Evolutionary conservation across 2,329 filamentous ascomycete genomes (phyloP).

Genomic region (Apiospora malaysiana): DNA sequence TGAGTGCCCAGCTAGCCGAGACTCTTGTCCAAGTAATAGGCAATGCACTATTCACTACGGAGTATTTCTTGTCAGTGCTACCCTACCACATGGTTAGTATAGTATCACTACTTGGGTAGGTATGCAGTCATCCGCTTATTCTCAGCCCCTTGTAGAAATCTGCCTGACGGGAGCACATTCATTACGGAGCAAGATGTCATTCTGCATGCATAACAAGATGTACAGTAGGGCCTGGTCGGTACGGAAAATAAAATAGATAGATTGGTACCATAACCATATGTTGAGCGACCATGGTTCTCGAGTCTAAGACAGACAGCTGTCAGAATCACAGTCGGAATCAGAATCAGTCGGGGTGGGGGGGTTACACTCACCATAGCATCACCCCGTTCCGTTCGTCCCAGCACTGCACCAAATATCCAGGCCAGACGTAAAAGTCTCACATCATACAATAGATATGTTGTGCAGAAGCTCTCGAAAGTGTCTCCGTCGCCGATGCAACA

Average conservation of each 20-base stretch:
- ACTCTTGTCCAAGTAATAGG: too few relatives aligned
- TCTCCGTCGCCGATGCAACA: slow-evolving; percentile 1
- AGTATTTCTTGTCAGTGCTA: background rate
- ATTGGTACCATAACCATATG: background rate
- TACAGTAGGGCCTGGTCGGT: background rate
- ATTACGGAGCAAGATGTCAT: background rate
- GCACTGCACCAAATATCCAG: background rate
- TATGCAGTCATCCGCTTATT: slow-evolving; percentile 3
- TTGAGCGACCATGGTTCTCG: slow-evolving; percentile 2
- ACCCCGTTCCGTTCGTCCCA: background rate
- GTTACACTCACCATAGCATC: background rate
- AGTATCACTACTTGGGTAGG: too few relatives aligned
- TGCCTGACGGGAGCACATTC: background rate
- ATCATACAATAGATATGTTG: background rate
- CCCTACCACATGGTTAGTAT: slow-evolving; percentile 10
- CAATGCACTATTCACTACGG: too few relatives aligned
- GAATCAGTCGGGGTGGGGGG: background rate
- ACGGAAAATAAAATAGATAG: background rate
- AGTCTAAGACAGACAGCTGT: background rate
- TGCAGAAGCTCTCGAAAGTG: background rate
- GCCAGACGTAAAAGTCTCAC: background rate
- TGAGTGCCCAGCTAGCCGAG: too few relatives aligned
- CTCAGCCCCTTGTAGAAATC: background rate
- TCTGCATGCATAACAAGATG: background rate
- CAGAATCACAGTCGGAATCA: background rate